Percentiles rank a stretch among this genome's conserved stretches.
Conservation (phyloP, 2,329 filamentous ascomycete species). For the Aureobasidium sp. region DNA sequence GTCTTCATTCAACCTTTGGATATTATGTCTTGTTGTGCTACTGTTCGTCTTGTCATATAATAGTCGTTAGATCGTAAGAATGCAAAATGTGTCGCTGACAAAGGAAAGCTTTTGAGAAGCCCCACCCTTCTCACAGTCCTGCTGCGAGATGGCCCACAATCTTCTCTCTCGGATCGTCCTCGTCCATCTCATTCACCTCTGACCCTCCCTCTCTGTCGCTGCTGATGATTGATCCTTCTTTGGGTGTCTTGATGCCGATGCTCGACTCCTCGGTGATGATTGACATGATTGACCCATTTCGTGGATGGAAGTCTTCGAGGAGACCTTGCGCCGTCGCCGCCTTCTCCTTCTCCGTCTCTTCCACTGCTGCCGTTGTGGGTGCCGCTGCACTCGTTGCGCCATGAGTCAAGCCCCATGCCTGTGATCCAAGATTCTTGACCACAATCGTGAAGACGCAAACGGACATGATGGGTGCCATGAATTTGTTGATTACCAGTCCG, state of each 20-base stretch:
- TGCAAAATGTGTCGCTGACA: not conserved
- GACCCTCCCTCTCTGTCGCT: not conserved
- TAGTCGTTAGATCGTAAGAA: not conserved
- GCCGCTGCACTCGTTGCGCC: not conserved
- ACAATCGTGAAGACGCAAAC: constrained; percentile 23
- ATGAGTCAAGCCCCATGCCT: constrained; percentile 19
- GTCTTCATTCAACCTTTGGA: not conserved
- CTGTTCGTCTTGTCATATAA: not conserved
- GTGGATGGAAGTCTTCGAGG: not conserved
- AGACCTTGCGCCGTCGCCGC: not conserved
- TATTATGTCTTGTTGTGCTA: not conserved
- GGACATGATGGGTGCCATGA: constrained; percentile 21
- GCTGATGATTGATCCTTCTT: not conserved
- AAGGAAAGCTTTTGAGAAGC: not conserved
- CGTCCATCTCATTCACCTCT: constrained; percentile 15
- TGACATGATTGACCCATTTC: constrained; percentile 5
- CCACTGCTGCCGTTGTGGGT: not conserved
- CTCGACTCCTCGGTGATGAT: constrained; percentile 9
- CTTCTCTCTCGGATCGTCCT: constrained; percentile 6
- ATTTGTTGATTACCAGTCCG: constrained; percentile 22
- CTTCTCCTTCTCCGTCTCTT: not conserved
- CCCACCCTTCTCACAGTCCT: constrained; percentile 3
- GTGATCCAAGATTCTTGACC: constrained; percentile 22
- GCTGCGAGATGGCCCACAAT: constrained; percentile 12
- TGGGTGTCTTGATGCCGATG: not conserved